phyloP scores from a whole-genome alignment of 805 yeast genomes.

The Novakomyces olei region DNA sequence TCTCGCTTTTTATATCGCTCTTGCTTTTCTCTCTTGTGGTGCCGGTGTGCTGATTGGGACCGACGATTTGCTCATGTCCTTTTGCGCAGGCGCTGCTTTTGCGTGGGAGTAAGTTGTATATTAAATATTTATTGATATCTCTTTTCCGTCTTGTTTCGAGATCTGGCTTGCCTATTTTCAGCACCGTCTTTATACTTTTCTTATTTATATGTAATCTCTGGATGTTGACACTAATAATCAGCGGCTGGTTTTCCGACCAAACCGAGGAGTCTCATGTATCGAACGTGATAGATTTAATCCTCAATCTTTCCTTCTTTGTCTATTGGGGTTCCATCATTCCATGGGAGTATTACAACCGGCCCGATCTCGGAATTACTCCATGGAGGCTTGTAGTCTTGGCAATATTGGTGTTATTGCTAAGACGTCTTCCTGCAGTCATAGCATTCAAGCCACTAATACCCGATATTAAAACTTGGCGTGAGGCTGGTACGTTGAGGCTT shows the following conservation, averaged over 20 bases:
- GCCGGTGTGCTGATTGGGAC: slow-evolving; percentile 71
- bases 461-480: slow-evolving; percentile 78
- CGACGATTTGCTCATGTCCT: slow-evolving; percentile 71
- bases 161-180: too few species aligned
- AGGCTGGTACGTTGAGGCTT: too few species aligned
- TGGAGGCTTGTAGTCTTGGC: slow-evolving; percentile 69
- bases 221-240: too few species aligned
- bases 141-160: too few species aligned
- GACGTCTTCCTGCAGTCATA: slow-evolving; percentile 68
- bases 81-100: slow-evolving; percentile 84
- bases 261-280: slow-evolving; percentile 76
- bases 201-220: too few species aligned
- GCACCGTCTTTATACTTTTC: too few species aligned
- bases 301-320: slow-evolving; percentile 70
- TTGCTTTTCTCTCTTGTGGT: slow-evolving; percentile 73
- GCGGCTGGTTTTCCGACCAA: slow-evolving; percentile 53
- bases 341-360: slow-evolving; percentile 55
- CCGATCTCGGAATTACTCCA: slow-evolving; percentile 37
- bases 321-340: slow-evolving; percentile 83
- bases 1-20: slow-evolving; percentile 57
- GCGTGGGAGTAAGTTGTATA: slow-evolving; percentile 97
- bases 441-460: slow-evolving; percentile 60
- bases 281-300: slow-evolving; percentile 63
- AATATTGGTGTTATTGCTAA: slow-evolving; percentile 44
- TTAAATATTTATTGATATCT: too few species aligned